A percentile compares a stretch with the other conserved stretches of the same genome.
Evolutionary conservation across 192 early-diverging fungal genomes (phyloP).

Genomic region (Polychytrium aggregatum): DNA sequence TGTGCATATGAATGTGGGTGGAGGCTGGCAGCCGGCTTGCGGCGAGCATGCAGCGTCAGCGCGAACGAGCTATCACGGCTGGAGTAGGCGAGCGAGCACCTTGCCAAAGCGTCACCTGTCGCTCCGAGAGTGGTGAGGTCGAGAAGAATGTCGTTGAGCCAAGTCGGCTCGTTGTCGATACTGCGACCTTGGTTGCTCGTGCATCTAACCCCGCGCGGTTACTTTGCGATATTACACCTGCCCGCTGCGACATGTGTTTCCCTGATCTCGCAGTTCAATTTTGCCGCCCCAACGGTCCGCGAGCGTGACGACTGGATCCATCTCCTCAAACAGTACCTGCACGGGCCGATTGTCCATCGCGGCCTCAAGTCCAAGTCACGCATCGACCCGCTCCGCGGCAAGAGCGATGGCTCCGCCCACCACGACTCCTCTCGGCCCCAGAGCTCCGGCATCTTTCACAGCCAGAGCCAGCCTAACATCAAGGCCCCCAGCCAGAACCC

Average conservation of each 20-base stretch:
- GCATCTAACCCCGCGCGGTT: not conserved
- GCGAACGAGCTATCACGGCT: too few species aligned
- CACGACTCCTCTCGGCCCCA: slow-evolving; percentile 1
- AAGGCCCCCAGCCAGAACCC: not conserved
- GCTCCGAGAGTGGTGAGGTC: too few species aligned
- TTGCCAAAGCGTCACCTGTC: too few species aligned
- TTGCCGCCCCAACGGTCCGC: slow-evolving; percentile 27
- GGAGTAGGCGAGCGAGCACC: too few species aligned
- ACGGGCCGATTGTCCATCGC: not conserved
- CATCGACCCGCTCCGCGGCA: slow-evolving; percentile 6
- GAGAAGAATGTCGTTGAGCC: too few species aligned
- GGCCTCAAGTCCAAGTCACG: not conserved
- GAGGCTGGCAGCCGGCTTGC: not conserved
- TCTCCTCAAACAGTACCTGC: slow-evolving; percentile 18
- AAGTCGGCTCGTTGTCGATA: not conserved
- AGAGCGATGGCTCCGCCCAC: not conserved
- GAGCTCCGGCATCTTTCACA: not conserved
- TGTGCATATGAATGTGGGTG: not conserved
- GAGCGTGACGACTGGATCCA: slow-evolving; percentile 37
- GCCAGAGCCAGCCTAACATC: not conserved
- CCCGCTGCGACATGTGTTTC: not conserved
- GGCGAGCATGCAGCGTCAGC: not conserved
- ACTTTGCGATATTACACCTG: not conserved
- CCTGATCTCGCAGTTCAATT: slow-evolving; percentile 24
- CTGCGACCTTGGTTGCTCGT: not conserved